A percentile compares a stretch with the other conserved stretches of the same genome.
phyloP scores from a whole-genome alignment of 257 asterid genomes.

The Salvia miltiorrhiza region DNA sequence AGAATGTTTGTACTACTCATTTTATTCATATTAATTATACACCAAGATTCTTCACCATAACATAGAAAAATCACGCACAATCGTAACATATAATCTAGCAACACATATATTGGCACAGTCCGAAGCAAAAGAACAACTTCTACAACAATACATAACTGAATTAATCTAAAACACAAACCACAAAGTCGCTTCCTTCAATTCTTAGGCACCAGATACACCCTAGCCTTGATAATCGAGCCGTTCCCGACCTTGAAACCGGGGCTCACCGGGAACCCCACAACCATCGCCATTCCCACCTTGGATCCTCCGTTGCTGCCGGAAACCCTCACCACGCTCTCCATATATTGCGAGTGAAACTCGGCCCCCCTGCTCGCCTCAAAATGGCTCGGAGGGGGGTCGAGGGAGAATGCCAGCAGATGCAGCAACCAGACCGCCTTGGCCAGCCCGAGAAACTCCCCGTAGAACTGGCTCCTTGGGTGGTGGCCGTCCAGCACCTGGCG shows the following conservation, averaged over 20 bases:
- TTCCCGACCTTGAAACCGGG: conserved; percentile 93
- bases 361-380: conserved; percentile 88
- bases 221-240: conserved; percentile 69
- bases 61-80: neutral
- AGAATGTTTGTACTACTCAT: conserved; percentile 12
- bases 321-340: conserved; percentile 80
- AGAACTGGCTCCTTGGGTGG: conserved; percentile 90
- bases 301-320: conserved; percentile 42
- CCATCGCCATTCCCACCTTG: conserved; percentile 47
- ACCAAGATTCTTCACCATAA: neutral
- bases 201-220: conserved; percentile 80
- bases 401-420: conserved; percentile 84
- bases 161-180: conserved; percentile 2
- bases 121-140: conserved; percentile 11
- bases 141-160: conserved; percentile 10
- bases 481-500: conserved; percentile 71
- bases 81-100: conserved; percentile 1
- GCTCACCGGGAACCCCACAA: conserved; percentile 86
- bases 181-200: conserved; percentile 29
- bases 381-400: conserved; percentile 88
- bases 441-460: conserved; percentile 68
- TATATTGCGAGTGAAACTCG: conserved; percentile 81
- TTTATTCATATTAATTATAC: neutral
- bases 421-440: conserved; percentile 94
- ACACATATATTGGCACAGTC: neutral